phyloP scores from a whole-genome alignment of 2,329 filamentous ascomycete genomes.

The Xylariaceae sp. region DNA sequence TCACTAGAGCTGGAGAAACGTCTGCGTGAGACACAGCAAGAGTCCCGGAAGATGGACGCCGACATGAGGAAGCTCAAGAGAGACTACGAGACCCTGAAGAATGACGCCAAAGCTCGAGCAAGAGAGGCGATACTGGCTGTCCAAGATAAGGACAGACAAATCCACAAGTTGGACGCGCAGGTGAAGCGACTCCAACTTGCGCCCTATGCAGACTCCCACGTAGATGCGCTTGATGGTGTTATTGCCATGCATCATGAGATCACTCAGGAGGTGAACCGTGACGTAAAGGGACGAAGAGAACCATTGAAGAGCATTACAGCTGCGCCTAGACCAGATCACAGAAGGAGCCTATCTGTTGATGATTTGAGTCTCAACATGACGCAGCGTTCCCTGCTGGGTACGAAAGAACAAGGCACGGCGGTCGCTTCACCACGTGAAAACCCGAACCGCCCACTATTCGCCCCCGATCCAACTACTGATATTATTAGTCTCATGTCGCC shows the following conservation, averaged over 20 bases:
- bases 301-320: conserved; percentile 13
- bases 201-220: conserved; percentile 10
- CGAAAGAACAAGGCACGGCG: conserved; percentile 10
- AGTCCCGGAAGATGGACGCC: conserved; percentile 44
- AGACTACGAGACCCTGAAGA: conserved; percentile 52
- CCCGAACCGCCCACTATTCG: neutral
- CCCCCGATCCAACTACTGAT: too few species aligned
- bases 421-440: conserved; percentile 3
- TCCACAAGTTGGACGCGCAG: conserved; percentile 52
- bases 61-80: conserved; percentile 46
- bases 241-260: conserved; percentile 19
- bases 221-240: conserved; percentile 11
- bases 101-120: conserved; percentile 50
- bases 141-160: conserved; percentile 54
- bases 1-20: conserved; percentile 39
- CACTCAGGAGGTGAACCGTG: conserved; percentile 24
- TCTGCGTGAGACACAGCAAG: conserved; percentile 38
- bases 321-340: too few species aligned
- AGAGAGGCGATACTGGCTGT: conserved; percentile 53
- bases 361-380: conserved; percentile 27
- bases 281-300: conserved; percentile 15
- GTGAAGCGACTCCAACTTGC: conserved; percentile 42
- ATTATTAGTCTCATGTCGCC: too few species aligned
- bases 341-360: conserved; percentile 17
- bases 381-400: conserved; percentile 20